These are phyloP conservation scores for rapeseed (Brassica napus) DNA, from an alignment of 345 rosid genomes.

Conservation along the genomic window DNA sequence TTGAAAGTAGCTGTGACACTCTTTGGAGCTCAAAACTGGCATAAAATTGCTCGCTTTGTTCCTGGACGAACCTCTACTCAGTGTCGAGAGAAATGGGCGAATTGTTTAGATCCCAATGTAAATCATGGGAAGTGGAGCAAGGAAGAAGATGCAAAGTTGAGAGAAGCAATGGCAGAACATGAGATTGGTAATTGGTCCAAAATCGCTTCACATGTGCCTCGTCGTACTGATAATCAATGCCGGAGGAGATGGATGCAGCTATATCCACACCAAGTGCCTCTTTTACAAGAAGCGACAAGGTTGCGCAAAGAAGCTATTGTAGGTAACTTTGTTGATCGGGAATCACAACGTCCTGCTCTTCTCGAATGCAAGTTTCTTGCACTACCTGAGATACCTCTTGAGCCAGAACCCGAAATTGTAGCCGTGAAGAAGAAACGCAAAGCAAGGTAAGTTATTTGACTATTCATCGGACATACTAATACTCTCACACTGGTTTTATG, in stretches of 20 bases:
- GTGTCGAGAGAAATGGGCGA: constrained; percentile 95
- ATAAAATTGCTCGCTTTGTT: constrained; percentile 72
- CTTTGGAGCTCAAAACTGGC: constrained; percentile 85
- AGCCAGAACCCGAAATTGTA: constrained; percentile 38
- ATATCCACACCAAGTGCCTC: constrained; percentile 65
- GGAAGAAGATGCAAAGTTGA: constrained; percentile 72
- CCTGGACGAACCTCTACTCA: constrained; percentile 78
- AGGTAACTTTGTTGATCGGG: constrained; percentile 87
- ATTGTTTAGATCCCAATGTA: constrained; percentile 73
- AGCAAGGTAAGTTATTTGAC: constrained; percentile 46
- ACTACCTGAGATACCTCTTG: constrained; percentile 31
- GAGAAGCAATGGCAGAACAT: constrained; percentile 59
- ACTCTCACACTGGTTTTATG: background rate
- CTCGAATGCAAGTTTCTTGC: constrained; percentile 58
- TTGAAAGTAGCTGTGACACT: constrained; percentile 76
- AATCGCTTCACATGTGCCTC: constrained; percentile 58
- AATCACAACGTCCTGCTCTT: constrained; percentile 75
- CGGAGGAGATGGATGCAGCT: constrained; percentile 82
- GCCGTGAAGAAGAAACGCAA: constrained; percentile 46
- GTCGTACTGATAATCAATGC: constrained; percentile 88
- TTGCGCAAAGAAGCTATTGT: constrained; percentile 51
- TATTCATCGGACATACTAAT: background rate
- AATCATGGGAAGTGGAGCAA: constrained; percentile 64
- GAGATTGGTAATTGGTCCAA: constrained; percentile 72
- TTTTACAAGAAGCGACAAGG: constrained; percentile 60